Percentiles rank a stretch among this genome's conserved stretches.
Conservation (phyloP, 2,329 filamentous ascomycete species). For the Cladosporium phlei region DNA sequence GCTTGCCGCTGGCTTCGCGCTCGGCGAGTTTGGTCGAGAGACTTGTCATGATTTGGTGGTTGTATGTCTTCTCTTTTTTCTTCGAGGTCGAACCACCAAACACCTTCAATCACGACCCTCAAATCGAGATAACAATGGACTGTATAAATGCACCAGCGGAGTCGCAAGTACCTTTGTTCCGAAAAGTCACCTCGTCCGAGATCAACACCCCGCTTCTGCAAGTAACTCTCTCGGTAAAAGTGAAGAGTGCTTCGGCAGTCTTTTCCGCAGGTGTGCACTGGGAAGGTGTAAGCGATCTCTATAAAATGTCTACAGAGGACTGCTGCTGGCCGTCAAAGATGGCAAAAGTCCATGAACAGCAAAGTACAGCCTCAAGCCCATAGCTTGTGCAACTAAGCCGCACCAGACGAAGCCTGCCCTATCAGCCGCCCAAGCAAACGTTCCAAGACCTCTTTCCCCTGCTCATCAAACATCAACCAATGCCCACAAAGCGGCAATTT, state of each 20-base stretch:
- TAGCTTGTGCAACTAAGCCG: too few species aligned
- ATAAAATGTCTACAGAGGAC: too few species aligned
- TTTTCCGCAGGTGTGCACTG: too few species aligned
- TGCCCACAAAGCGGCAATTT: conserved; percentile 49
- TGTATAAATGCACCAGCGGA: neutral
- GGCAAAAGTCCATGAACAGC: too few species aligned
- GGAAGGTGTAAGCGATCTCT: too few species aligned
- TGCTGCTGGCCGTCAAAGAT: too few species aligned
- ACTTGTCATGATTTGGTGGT: conserved; percentile 32
- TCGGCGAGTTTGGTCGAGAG: conserved; percentile 41
- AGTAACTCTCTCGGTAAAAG: conserved; percentile 3
- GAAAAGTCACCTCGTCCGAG: neutral
- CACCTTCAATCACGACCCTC: too few species aligned
- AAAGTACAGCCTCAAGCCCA: too few species aligned
- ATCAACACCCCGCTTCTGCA: conserved; percentile 1
- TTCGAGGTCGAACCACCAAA: too few species aligned
- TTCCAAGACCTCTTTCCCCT: conserved; percentile 40
- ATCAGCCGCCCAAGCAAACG: conserved; percentile 22
- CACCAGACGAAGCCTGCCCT: neutral
- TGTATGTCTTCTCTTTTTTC: neutral
- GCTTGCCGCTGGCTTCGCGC: conserved; percentile 37
- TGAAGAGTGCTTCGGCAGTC: too few species aligned
- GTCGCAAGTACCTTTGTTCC: neutral
- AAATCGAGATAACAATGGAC: neutral
- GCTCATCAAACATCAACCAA: conserved; percentile 48